Percentiles rank a stretch among this genome's conserved stretches.
These are phyloP conservation scores for Platismatia glauca DNA, from an alignment of 495 filamentous ascomycete species.

Conservation along the genomic window DNA sequence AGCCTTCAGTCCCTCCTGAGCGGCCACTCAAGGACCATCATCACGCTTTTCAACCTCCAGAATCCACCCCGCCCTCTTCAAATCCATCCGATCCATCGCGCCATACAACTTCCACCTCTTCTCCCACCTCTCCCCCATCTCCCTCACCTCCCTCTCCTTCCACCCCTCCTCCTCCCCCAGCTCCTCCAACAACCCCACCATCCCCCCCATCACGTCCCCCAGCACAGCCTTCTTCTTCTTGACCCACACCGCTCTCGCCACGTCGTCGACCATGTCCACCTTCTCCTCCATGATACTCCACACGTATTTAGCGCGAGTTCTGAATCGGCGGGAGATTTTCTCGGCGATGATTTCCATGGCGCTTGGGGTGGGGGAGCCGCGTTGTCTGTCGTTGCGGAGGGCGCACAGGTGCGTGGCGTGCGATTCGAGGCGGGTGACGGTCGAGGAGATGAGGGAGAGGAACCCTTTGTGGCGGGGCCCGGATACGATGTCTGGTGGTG, in stretches of 20 bases:
- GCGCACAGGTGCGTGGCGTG: neutral
- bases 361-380: neutral
- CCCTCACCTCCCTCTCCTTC: neutral
- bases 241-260: neutral
- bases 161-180: neutral
- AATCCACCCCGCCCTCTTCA: neutral
- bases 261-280: neutral
- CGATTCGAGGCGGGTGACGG: neutral
- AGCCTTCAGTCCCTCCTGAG: neutral
- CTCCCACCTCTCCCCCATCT: slow-evolving; percentile 1
- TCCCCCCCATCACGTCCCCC: neutral
- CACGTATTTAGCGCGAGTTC: neutral
- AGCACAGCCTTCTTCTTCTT: neutral
- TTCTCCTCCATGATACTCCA: neutral
- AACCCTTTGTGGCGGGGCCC: neutral
- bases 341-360: neutral
- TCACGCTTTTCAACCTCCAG: neutral
- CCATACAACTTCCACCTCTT: neutral
- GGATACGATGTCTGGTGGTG: neutral
- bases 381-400: neutral
- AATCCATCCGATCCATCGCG: neutral
- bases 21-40: neutral
- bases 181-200: slow-evolving; percentile 2
- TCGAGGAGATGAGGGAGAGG: neutral
- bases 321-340: neutral